Percentiles rank a stretch among this genome's conserved stretches.
phyloP scores from a whole-genome alignment of 1,139 yeast genomes.

The Magnusiomyces magnusii region DNA sequence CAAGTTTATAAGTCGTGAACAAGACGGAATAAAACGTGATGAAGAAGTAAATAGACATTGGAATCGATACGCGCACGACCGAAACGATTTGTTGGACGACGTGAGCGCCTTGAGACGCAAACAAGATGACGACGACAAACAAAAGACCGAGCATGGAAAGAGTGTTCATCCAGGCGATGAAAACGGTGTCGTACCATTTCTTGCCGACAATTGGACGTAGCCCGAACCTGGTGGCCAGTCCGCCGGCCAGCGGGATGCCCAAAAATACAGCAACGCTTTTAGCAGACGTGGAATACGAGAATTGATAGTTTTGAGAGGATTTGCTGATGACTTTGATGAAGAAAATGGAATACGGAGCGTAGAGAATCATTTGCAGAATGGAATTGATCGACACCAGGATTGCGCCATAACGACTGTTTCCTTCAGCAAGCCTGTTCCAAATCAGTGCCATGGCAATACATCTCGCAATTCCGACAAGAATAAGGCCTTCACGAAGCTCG shows the following conservation, averaged over 20 bases:
- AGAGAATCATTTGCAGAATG: slow-evolving; percentile 45
- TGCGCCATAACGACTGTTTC: slow-evolving; percentile 48
- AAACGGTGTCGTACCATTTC: slow-evolving; percentile 30
- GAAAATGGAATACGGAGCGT: slow-evolving; percentile 48
- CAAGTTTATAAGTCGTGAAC: slow-evolving; percentile 23
- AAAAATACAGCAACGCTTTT: slow-evolving; percentile 47
- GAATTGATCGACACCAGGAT: slow-evolving; percentile 47
- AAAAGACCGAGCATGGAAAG: slow-evolving; percentile 47
- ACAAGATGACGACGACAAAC: slow-evolving; percentile 47
- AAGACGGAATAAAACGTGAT: slow-evolving; percentile 44
- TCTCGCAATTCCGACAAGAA: slow-evolving; percentile 53
- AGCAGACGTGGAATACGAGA: slow-evolving; percentile 41
- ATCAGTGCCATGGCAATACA: slow-evolving; percentile 59
- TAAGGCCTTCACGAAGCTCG: slow-evolving; percentile 48
- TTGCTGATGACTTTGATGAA: slow-evolving; percentile 28
- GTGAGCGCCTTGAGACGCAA: slow-evolving; percentile 47
- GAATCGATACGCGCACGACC: slow-evolving; percentile 47
- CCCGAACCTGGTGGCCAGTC: slow-evolving; percentile 38
- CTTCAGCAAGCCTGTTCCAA: slow-evolving; percentile 54
- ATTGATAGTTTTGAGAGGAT: slow-evolving; percentile 19
- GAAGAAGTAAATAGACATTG: slow-evolving; percentile 44
- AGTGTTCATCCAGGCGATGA: slow-evolving; percentile 42
- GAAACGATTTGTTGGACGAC: slow-evolving; percentile 44
- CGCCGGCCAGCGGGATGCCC: slow-evolving; percentile 48
- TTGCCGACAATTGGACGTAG: slow-evolving; percentile 30